phyloP scores from a whole-genome alignment of 106 monocot genomes.

The Dendrobium catenatum region DNA sequence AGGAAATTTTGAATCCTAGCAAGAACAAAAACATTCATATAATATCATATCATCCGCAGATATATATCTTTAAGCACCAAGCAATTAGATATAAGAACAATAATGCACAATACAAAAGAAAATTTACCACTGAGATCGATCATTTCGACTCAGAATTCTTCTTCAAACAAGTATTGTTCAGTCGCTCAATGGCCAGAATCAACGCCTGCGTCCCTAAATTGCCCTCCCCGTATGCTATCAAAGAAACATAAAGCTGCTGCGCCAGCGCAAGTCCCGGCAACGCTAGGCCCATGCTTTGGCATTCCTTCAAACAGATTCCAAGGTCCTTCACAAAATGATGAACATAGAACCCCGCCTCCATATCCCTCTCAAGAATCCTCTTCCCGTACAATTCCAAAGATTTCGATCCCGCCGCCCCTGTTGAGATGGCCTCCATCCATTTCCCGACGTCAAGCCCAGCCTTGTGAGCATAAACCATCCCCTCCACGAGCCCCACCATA shows the following conservation, averaged over 20 bases:
- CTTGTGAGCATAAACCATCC: conserved; percentile 81
- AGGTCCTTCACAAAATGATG: conserved; percentile 94
- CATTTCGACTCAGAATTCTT: neutral
- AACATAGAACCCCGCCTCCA: conserved; percentile 84
- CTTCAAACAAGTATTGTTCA: conserved; percentile 65
- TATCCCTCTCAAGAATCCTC: conserved; percentile 78
- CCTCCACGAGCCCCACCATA: conserved; percentile 93
- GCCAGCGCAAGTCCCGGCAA: conserved; percentile 81
- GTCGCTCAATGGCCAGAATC: conserved; percentile 61
- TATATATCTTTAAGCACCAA: no score
- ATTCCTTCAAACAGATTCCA: conserved; percentile 89
- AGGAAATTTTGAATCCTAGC: no score
- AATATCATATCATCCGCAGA: no score
- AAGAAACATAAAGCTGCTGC: conserved; percentile 80
- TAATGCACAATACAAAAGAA: neutral
- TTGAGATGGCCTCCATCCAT: conserved; percentile 83
- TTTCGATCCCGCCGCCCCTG: conserved; percentile 75
- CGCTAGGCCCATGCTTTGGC: conserved; percentile 69
- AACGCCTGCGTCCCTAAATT: conserved; percentile 75
- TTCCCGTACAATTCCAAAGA: conserved; percentile 68
- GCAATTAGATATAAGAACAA: no score
- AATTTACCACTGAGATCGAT: conserved; percentile 5
- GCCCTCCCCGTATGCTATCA: conserved; percentile 80
- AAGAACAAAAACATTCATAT: no score
- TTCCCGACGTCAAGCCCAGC: conserved; percentile 60